Evolutionary conservation across 345 rosid species (phyloP).

Genomic region (Pistacia integerrima): DNA sequence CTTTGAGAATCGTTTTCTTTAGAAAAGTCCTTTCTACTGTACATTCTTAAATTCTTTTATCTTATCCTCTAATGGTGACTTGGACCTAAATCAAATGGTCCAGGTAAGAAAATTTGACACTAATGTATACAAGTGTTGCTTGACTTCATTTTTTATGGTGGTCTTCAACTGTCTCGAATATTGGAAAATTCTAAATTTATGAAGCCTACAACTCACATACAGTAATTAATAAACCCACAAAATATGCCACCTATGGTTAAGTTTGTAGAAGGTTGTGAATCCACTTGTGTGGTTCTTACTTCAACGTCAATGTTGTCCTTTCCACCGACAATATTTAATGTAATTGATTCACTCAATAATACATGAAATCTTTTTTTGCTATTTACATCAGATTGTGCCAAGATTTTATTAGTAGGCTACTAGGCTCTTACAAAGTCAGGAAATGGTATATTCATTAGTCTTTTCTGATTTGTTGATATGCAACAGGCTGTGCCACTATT

Average conservation of each 20-base stretch:
- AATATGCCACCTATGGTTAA: not conserved
- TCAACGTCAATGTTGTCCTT: not conserved
- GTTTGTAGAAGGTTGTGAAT: not conserved
- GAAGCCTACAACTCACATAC: not conserved
- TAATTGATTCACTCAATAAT: not conserved
- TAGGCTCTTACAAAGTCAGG: not conserved
- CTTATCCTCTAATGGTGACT: slow-evolving; percentile 23
- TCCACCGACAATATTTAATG: not conserved
- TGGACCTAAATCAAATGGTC: slow-evolving; percentile 14
- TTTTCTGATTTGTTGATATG: not conserved
- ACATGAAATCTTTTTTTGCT: not conserved
- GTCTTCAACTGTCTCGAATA: not conserved
- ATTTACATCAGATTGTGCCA: not conserved
- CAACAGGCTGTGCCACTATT: slow-evolving; percentile 89
- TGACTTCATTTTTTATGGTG: not conserved
- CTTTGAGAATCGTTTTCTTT: slow-evolving; percentile 22
- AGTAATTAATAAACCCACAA: not conserved
- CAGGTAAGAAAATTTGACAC: not conserved
- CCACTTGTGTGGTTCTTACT: not conserved
- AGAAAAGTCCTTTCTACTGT: slow-evolving; percentile 8
- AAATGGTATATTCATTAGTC: not conserved
- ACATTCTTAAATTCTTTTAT: slow-evolving; percentile 11
- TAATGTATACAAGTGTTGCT: not conserved
- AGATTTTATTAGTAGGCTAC: not conserved
- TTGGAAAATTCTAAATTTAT: not conserved